Evolutionary conservation across 176 grass and related monocot species (phyloP).

Genomic region (Eleusine indica): DNA sequence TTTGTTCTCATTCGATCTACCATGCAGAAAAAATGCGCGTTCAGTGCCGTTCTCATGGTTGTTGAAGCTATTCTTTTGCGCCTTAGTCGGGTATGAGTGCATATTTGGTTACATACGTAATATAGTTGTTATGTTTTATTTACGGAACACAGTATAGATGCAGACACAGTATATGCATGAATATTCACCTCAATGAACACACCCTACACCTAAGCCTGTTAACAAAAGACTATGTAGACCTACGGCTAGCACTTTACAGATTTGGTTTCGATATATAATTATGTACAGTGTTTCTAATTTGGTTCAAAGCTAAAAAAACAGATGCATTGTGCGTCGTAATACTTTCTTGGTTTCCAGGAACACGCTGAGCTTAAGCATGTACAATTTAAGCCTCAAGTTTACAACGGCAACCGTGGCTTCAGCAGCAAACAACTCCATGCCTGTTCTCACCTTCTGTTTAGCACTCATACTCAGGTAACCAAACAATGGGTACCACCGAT

Average conservation of each 20-base stretch:
- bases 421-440: constrained; percentile 57
- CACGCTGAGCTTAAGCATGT: constrained; percentile 56
- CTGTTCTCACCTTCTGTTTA: constrained; percentile 72
- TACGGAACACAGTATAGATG: no score
- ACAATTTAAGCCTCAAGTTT: constrained; percentile 65
- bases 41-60: constrained; percentile 37
- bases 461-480: constrained; percentile 60
- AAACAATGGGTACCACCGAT: background rate
- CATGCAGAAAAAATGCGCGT: constrained; percentile 43
- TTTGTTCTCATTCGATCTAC: background rate
- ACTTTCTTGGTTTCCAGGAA: constrained; percentile 28
- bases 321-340: background rate
- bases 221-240: background rate
- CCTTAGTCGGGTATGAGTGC: constrained; percentile 55
- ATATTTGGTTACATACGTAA: background rate
- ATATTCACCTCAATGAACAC: no score
- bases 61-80: constrained; percentile 71
- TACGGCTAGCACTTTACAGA: background rate
- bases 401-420: constrained; percentile 70
- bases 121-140: background rate
- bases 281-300: background rate
- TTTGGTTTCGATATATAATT: background rate
- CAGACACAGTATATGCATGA: no score
- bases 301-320: background rate
- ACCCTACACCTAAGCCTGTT: no score